A percentile compares a stretch with the other conserved stretches of the same genome.
Evolutionary conservation across 345 rosid species (phyloP).

Genomic region (Streptanthus diversifolius): DNA sequence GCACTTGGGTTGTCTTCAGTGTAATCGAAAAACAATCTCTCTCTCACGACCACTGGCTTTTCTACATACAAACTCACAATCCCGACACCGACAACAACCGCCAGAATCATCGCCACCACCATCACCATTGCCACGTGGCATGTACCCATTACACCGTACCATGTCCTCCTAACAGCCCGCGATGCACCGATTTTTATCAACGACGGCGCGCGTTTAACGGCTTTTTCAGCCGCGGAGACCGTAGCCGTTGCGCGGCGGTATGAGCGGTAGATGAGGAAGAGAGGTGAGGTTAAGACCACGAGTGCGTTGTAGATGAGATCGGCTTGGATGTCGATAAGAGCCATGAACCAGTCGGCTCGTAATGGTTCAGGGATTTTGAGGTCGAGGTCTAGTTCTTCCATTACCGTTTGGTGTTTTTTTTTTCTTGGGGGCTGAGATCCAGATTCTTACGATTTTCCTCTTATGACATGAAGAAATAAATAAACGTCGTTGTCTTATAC

Average conservation of each 20-base stretch:
- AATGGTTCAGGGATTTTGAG: slow-evolving; percentile 28
- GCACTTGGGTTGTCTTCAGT: slow-evolving; percentile 59
- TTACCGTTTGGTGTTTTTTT: background rate
- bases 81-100: slow-evolving; percentile 50
- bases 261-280: slow-evolving; percentile 40
- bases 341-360: slow-evolving; percentile 43
- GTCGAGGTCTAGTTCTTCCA: slow-evolving; percentile 22
- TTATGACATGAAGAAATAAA: slow-evolving; percentile 10
- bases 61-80: slow-evolving; percentile 54
- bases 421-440: background rate
- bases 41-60: slow-evolving; percentile 59
- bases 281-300: slow-evolving; percentile 50
- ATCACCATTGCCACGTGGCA: slow-evolving; percentile 48
- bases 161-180: slow-evolving; percentile 37
- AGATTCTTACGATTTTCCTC: slow-evolving; percentile 1
- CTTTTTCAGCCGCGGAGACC: slow-evolving; percentile 32
- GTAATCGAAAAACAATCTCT: slow-evolving; percentile 65
- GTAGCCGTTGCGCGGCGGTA: slow-evolving; percentile 51
- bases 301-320: slow-evolving; percentile 51
- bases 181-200: slow-evolving; percentile 18
- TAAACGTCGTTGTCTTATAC: slow-evolving; percentile 3
- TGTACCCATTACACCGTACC: slow-evolving; percentile 55
- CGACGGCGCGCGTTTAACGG: slow-evolving; percentile 34
- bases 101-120: slow-evolving; percentile 41
- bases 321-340: slow-evolving; percentile 42